A percentile compares a stretch with the other conserved stretches of the same genome.
Evolutionary conservation across 2,329 filamentous ascomycete genomes (phyloP).

Genomic region (Phialocephala sp.): DNA sequence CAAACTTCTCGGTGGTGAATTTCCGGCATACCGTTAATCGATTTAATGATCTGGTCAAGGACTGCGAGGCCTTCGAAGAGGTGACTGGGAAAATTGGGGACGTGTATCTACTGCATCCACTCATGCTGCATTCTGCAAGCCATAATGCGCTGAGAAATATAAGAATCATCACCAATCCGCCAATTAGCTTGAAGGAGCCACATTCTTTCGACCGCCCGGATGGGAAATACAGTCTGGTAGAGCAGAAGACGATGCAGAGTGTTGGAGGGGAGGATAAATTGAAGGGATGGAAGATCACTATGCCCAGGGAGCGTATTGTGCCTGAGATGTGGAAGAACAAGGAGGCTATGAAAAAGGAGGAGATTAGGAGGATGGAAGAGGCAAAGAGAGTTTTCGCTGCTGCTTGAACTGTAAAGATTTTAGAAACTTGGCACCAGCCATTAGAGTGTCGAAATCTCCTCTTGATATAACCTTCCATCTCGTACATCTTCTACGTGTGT

Average conservation of each 20-base stretch:
- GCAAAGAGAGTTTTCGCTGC: not conserved
- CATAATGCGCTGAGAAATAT: not conserved
- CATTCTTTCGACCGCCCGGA: not conserved
- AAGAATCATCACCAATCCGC: constrained; percentile 9
- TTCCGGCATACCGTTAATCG: not conserved
- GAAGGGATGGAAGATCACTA: not conserved
- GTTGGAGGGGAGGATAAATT: not conserved
- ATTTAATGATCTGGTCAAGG: not conserved
- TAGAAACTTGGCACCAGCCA: not conserved
- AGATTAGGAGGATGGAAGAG: not conserved
- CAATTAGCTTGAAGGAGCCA: constrained; percentile 1
- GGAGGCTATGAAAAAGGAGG: not conserved
- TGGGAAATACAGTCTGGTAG: constrained; percentile 7
- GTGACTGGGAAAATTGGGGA: constrained; percentile 1
- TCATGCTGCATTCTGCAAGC: constrained; percentile 9
- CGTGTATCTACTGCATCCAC: constrained; percentile 7
- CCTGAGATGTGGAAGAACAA: not conserved
- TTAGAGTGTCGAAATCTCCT: not conserved
- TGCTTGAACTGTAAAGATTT: not conserved
- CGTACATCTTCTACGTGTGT: too few relatives aligned
- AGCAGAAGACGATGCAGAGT: not conserved
- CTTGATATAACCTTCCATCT: not conserved
- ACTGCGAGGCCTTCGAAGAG: not conserved
- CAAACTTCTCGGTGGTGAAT: not conserved
- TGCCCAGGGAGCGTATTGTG: not conserved